phyloP scores from a whole-genome alignment of 345 rosid genomes.

The Xanthoceras sorbifolium region DNA sequence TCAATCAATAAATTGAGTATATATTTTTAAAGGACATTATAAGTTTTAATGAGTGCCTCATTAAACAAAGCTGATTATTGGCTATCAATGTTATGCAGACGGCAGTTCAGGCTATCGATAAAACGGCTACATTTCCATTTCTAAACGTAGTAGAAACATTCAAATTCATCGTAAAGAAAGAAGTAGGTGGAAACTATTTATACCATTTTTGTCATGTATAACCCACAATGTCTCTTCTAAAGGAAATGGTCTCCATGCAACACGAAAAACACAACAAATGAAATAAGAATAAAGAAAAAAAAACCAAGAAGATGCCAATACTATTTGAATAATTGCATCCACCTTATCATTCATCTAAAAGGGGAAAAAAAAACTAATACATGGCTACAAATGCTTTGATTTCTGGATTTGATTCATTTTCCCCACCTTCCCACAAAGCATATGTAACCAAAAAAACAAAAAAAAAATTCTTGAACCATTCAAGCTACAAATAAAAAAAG shows the following conservation, averaged over 20 bases:
- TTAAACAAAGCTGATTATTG: neutral
- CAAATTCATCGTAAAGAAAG: neutral
- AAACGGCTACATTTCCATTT: neutral
- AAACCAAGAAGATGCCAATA: neutral
- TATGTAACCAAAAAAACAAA: constrained; percentile 4
- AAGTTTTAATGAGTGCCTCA: neutral
- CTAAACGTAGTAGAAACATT: neutral
- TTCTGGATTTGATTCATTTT: neutral
- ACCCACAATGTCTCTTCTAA: neutral
- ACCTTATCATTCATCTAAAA: neutral
- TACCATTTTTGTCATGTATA: neutral
- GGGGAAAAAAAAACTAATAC: neutral
- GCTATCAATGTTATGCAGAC: neutral
- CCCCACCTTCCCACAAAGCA: neutral
- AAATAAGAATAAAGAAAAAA: neutral
- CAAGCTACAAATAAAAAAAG: constrained; percentile 16
- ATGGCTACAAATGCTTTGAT: neutral
- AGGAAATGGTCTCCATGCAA: neutral
- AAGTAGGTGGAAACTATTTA: neutral
- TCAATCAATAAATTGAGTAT: neutral
- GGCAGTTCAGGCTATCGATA: neutral
- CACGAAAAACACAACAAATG: neutral
- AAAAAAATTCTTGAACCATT: constrained; percentile 8
- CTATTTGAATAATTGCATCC: neutral
- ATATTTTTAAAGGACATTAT: neutral